Conservation (phyloP, 176 grass and related monocot species). For the Panicum miliaceum region DNA sequence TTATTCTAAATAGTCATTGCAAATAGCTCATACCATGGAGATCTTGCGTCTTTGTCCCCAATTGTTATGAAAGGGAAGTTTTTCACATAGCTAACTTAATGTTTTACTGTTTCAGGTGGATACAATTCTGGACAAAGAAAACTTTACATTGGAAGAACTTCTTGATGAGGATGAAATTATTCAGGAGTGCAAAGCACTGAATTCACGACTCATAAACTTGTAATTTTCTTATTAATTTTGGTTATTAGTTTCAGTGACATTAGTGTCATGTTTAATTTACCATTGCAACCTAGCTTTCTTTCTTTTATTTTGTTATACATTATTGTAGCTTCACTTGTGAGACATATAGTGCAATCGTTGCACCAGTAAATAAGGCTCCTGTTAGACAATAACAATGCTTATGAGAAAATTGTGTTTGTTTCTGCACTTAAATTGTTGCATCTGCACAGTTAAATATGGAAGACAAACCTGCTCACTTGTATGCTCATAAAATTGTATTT, state of each 20-base stretch:
- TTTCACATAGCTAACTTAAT: slow-evolving; percentile 31
- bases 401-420: slow-evolving; percentile 7
- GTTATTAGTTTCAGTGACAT: slow-evolving; percentile 13
- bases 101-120: slow-evolving; percentile 75
- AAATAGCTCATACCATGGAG: slow-evolving; percentile 13
- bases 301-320: background rate
- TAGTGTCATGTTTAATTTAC: slow-evolving; percentile 7
- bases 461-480: background rate
- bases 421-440: slow-evolving; percentile 17
- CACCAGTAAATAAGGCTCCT: background rate
- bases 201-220: slow-evolving; percentile 93
- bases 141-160: slow-evolving; percentile 96
- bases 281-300: slow-evolving; percentile 1
- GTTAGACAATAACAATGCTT: slow-evolving; percentile 20
- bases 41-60: background rate
- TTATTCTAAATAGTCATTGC: background rate
- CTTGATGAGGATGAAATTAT: slow-evolving; percentile 99
- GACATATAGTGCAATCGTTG: slow-evolving; percentile 4
- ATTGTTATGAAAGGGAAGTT: background rate
- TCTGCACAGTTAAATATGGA: slow-evolving; percentile 20
- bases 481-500: background rate
- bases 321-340: slow-evolving; percentile 25
- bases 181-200: slow-evolving; percentile 99
- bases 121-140: slow-evolving; percentile 98
- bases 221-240: slow-evolving; percentile 54